A percentile compares a stretch with the other conserved stretches of the same genome.
These are phyloP conservation scores for Metschnikowia kunwiensis DNA, from an alignment of 805 yeast species.

Conservation along the genomic window DNA sequence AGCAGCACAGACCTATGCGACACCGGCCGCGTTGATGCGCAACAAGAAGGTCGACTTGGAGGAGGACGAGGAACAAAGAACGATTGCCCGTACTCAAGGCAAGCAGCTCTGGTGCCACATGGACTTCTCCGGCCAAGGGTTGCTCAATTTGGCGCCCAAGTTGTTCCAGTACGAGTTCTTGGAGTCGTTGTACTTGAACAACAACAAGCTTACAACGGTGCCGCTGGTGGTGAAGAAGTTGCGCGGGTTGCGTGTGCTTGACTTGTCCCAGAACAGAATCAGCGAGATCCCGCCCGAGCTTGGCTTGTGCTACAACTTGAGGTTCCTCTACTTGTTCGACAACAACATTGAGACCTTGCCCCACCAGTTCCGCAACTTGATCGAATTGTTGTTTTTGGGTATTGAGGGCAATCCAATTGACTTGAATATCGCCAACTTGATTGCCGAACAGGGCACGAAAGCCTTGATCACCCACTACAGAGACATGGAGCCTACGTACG, in stretches of 20 bases:
- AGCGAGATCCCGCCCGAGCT: conserved; percentile 76
- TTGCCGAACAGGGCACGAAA: conserved; percentile 80
- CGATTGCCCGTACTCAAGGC: conserved; percentile 55
- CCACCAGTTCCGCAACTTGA: conserved; percentile 77
- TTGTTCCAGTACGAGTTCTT: conserved; percentile 79
- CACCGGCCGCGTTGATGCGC: conserved; percentile 36
- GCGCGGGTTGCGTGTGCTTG: conserved; percentile 74
- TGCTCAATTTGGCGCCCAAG: conserved; percentile 65
- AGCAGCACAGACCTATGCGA: conserved; percentile 25
- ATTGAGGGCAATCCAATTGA: conserved; percentile 90
- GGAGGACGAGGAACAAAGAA: conserved; percentile 62
- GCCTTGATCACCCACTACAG: conserved; percentile 78
- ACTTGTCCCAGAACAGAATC: conserved; percentile 75
- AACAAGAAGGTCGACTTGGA: conserved; percentile 50
- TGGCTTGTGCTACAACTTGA: conserved; percentile 76
- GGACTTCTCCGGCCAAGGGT: conserved; percentile 88
- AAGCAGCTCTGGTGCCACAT: conserved; percentile 92
- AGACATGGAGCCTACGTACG: conserved; percentile 71
- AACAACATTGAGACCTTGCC: conserved; percentile 78
- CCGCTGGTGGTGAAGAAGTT: conserved; percentile 70
- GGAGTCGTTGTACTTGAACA: conserved; percentile 82
- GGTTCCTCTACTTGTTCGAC: conserved; percentile 83
- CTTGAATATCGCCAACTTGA: conserved; percentile 55
- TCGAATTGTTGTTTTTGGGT: conserved; percentile 83
- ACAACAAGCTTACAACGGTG: conserved; percentile 67